Conservation (phyloP, 2,329 filamentous ascomycete genomes). For the Colletotrichum lentis region DNA sequence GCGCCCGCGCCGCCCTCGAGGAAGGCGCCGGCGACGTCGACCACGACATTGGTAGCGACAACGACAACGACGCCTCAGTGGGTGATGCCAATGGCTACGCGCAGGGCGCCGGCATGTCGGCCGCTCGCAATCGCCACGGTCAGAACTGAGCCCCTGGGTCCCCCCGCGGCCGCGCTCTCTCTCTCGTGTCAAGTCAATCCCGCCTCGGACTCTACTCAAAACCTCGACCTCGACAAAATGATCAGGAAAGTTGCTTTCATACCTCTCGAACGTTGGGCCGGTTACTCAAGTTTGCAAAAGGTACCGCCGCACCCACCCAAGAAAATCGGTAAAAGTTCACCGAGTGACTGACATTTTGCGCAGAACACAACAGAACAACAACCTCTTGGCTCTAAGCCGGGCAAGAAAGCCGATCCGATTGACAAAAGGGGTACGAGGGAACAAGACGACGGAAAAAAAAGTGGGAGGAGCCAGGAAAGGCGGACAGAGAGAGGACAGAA, state of each 20-base stretch:
- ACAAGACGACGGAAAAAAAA: too few relatives aligned
- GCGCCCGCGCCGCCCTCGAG: background rate
- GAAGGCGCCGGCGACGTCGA: background rate
- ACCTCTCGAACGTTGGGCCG: background rate
- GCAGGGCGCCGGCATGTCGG: background rate
- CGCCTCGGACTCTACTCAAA: background rate
- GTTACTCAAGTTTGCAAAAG: too few relatives aligned
- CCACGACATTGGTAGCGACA: background rate
- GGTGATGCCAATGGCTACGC: background rate
- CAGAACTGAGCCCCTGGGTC: background rate
- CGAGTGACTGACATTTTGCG: too few relatives aligned
- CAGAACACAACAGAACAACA: background rate
- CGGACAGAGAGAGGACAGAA: too few relatives aligned
- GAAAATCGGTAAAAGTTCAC: too few relatives aligned
- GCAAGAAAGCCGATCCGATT: background rate
- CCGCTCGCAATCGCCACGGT: constrained; percentile 4
- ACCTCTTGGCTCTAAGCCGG: background rate
- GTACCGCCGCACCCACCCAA: too few relatives aligned
- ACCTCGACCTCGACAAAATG: background rate
- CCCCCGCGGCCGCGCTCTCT: background rate
- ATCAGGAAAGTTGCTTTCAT: background rate
- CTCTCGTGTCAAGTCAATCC: background rate
- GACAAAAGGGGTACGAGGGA: too few relatives aligned
- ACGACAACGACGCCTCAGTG: background rate
- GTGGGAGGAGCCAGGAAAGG: background rate